phyloP scores from a whole-genome alignment of 2,329 filamentous ascomycete genomes.

The Talaromyces pinophilus region DNA sequence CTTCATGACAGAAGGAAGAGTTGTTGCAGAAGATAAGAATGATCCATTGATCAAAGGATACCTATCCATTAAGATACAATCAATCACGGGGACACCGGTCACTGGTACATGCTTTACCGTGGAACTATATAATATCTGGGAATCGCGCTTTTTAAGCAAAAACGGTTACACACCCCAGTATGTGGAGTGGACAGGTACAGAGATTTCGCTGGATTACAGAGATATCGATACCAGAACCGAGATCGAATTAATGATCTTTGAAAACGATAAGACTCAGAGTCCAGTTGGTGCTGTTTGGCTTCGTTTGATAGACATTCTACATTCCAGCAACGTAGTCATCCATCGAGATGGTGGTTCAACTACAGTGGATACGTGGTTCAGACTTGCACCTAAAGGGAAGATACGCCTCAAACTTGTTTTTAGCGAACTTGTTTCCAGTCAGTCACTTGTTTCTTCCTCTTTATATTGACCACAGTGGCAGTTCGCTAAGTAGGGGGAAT shows the following conservation, averaged over 20 bases:
- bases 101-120: conserved; percentile 6
- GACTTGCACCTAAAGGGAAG: background rate
- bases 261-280: background rate
- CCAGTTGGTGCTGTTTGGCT: conserved; percentile 19
- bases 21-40: conserved; percentile 1
- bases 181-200: background rate
- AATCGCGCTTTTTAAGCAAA: background rate
- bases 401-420: conserved; percentile 7
- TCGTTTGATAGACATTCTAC: conserved; percentile 5
- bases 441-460: background rate
- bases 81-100: background rate
- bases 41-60: background rate
- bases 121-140: background rate
- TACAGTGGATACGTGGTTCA: conserved; percentile 6
- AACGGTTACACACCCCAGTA: background rate
- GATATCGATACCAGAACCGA: conserved; percentile 9
- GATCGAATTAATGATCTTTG: conserved; percentile 15
- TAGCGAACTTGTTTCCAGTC: background rate
- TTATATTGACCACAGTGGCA: background rate
- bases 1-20: conserved; percentile 2
- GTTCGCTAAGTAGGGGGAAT: background rate
- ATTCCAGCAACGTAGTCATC: background rate
- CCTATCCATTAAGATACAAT: conserved; percentile 9
- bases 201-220: conserved; percentile 2
- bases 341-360: conserved; percentile 1